Percentiles rank a stretch among this genome's conserved stretches.
phyloP scores from a whole-genome alignment of 2,329 filamentous ascomycete species.

The Trichoderma sp. region DNA sequence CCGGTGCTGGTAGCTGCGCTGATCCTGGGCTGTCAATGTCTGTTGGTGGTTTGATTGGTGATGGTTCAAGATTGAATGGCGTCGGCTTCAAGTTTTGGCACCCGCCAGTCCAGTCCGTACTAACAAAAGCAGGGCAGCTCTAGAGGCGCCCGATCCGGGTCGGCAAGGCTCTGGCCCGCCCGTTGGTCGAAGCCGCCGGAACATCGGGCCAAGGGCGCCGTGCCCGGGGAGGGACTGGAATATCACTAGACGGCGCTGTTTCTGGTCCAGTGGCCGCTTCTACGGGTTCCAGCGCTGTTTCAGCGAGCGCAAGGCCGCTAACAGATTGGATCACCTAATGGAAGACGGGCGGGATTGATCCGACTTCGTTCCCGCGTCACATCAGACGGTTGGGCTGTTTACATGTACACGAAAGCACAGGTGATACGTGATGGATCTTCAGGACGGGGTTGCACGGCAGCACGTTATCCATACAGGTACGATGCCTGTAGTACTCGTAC shows the following conservation, averaged over 20 bases:
- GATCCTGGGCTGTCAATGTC: background rate
- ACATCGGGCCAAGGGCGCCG: conserved; percentile 20
- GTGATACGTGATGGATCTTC: background rate
- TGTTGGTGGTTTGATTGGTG: background rate
- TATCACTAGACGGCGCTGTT: background rate
- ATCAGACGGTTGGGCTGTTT: background rate
- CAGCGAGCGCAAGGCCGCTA: background rate
- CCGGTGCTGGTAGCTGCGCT: no score
- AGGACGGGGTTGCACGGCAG: conserved; percentile 3
- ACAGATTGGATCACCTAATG: no score
- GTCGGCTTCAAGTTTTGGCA: no score
- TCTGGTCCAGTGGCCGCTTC: background rate
- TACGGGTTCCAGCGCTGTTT: conserved; percentile 7
- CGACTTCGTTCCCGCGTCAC: background rate
- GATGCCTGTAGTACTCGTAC: no score
- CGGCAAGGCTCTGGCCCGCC: conserved; percentile 5
- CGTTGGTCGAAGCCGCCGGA: conserved; percentile 18
- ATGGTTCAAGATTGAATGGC: background rate
- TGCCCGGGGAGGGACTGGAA: background rate
- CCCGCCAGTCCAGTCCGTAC: no score
- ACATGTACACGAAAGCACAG: background rate
- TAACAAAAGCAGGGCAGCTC: no score
- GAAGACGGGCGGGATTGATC: background rate
- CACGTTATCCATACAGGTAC: background rate
- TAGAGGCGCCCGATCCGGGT: background rate